Conservation (phyloP, 176 grass and related monocot genomes). For the Aegilops bicornis region DNA sequence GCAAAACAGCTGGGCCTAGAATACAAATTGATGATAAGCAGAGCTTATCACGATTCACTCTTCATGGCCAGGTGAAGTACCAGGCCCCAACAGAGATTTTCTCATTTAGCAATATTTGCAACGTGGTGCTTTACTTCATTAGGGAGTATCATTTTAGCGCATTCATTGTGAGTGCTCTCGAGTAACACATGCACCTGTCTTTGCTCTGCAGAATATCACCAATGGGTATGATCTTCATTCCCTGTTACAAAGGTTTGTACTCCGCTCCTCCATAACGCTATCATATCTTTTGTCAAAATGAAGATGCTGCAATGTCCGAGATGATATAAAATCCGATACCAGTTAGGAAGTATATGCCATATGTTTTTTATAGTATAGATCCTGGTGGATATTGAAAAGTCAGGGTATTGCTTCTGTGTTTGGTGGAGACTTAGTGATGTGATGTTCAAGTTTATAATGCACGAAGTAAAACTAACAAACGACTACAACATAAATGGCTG, state of each 20-base stretch:
- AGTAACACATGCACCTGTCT: not conserved
- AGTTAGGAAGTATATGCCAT: not conserved
- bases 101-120: not conserved
- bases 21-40: constrained; percentile 90
- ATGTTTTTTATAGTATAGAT: not conserved
- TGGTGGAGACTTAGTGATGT: not conserved
- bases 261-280: constrained; percentile 8
- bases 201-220: constrained; percentile 74
- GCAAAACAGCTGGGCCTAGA: constrained; percentile 57
- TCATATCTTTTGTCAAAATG: not conserved
- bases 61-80: constrained; percentile 89
- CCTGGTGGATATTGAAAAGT: not conserved
- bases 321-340: not conserved
- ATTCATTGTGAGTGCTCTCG: not conserved
- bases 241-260: constrained; percentile 91
- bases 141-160: not conserved
- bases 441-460: not conserved
- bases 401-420: not conserved
- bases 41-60: constrained; percentile 97
- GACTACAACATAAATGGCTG: not conserved
- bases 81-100: not conserved
- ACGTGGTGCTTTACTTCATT: not conserved
- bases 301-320: not conserved
- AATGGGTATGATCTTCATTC: constrained; percentile 98
- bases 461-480: not conserved